Evolutionary conservation across 345 rosid species (phyloP).

Genomic region (Noccaea bulbosa): DNA sequence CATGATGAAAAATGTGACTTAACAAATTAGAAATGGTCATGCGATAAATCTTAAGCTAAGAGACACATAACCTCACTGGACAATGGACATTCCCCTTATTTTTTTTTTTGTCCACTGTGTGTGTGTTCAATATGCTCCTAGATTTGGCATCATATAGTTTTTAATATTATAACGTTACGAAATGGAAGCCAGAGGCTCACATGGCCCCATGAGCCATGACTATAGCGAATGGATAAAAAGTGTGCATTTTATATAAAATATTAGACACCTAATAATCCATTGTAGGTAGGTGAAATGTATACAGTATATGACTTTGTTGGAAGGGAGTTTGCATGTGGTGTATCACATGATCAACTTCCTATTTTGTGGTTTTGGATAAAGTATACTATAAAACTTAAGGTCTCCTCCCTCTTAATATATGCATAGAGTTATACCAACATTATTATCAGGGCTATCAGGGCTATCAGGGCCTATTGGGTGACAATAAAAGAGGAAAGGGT

Average conservation of each 20-base stretch:
- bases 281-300: slow-evolving; percentile 41
- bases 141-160: slow-evolving; percentile 38
- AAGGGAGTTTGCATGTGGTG: slow-evolving; percentile 36
- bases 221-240: slow-evolving; percentile 31
- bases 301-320: slow-evolving; percentile 32
- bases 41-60: slow-evolving; percentile 35
- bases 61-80: slow-evolving; percentile 30
- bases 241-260: slow-evolving; percentile 18
- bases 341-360: slow-evolving; percentile 29
- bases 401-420: slow-evolving; percentile 6
- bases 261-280: slow-evolving; percentile 24
- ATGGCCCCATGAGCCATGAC: slow-evolving; percentile 41
- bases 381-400: slow-evolving; percentile 2
- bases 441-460: slow-evolving; percentile 24
- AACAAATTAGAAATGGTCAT: slow-evolving; percentile 41
- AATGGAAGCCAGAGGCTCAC: slow-evolving; percentile 44
- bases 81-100: slow-evolving; percentile 37
- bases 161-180: slow-evolving; percentile 23
- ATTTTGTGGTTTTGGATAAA: slow-evolving; percentile 33
- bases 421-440: slow-evolving; percentile 19
- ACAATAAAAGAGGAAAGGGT: slow-evolving; percentile 31
- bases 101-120: slow-evolving; percentile 13
- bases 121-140: slow-evolving; percentile 33
- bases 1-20: slow-evolving; percentile 24
- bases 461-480: slow-evolving; percentile 26